Evolutionary conservation across 176 grass and related monocot genomes (phyloP), one percentile per base, ranked within the genome.

Genomic region (Puccinellia tenuiflora): DNA sequence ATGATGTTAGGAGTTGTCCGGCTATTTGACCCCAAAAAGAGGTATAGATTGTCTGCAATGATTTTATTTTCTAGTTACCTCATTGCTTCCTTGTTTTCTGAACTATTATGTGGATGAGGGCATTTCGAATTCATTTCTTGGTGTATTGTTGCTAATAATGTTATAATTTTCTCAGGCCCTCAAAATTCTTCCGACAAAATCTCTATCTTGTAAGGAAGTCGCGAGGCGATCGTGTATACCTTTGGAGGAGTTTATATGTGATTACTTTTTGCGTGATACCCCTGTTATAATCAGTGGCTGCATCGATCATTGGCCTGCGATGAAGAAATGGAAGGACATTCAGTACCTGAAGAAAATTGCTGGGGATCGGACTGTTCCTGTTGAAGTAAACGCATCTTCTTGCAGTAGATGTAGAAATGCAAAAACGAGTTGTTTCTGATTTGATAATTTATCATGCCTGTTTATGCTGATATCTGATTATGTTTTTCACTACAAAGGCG

Each of bases 321-420:
- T 83, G 85, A 88, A 53, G 56, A 95, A 90, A 77, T 98, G 92
- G 96, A 93, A 98, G 80, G 87, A 98, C 86, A 90, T 98, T 50
- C 76, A 90, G 68, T 98, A 98, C 86, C 82, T 92, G 28, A 98
- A 95, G 84, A 91, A 91, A 68, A 89, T 93, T 26, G 96, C 92
- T 84, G 92, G 96, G 88, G 91, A 98, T 86, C 89, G 96, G n/a
- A 95, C 91, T 80, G 80, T 98, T 79, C 92, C 92, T 77, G 92
- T 98, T 48, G 96, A 98, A 85, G 96, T 98, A 87, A 91, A 55
- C 91, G 56, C 72, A 46, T 86, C 69, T 81, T 20, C 83, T 75
- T 81, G 24, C 42, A 61, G 24, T 85, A 21, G 21, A 81, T 22
- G 1, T 15, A 52, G 13, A 51, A 89, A 85, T 5, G 60, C 18